A percentile compares a stretch with the other conserved stretches of the same genome.
Conservation (phyloP, 1,139 yeast genomes). For the Yamadazyma sp. region DNA sequence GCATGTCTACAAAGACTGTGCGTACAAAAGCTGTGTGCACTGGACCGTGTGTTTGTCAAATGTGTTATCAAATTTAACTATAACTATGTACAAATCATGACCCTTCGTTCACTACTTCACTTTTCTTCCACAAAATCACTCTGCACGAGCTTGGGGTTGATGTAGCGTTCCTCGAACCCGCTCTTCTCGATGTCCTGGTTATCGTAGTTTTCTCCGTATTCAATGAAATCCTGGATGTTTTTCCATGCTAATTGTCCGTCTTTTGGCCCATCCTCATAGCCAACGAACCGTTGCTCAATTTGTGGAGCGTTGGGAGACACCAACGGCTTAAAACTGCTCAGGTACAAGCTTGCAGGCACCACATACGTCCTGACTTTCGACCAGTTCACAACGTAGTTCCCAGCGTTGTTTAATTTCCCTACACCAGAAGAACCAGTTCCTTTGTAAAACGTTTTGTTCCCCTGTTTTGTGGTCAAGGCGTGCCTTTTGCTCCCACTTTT, state of each 20-base stretch:
- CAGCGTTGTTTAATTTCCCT: constrained; percentile 74
- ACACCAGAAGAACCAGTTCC: constrained; percentile 96
- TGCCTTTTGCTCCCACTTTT: constrained; percentile 84
- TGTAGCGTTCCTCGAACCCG: constrained; percentile 47
- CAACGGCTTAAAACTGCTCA: constrained; percentile 62
- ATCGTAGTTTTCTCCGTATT: constrained; percentile 59
- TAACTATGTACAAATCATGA: constrained; percentile 2
- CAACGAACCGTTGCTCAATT: constrained; percentile 65
- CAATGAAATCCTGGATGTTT: constrained; percentile 73
- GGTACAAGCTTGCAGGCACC: constrained; percentile 59
- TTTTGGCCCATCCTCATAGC: constrained; percentile 69
- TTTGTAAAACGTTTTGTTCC: constrained; percentile 90
- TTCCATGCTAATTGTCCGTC: constrained; percentile 75
- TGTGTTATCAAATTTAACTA: too few relatives aligned
- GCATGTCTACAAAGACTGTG: neutral
- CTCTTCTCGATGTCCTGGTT: constrained; percentile 38
- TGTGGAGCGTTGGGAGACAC: constrained; percentile 71
- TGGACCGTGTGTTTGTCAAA: neutral
- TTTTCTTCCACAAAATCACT: constrained; percentile 6
- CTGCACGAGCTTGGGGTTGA: constrained; percentile 19
- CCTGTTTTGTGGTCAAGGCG: constrained; percentile 86
- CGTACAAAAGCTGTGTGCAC: neutral
- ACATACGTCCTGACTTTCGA: constrained; percentile 86
- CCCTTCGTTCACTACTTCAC: constrained; percentile 4
- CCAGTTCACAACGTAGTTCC: constrained; percentile 80